Evolutionary conservation across 768 basidiomycete species (phyloP).

Genomic region (Macrolepiota dolichaula): DNA sequence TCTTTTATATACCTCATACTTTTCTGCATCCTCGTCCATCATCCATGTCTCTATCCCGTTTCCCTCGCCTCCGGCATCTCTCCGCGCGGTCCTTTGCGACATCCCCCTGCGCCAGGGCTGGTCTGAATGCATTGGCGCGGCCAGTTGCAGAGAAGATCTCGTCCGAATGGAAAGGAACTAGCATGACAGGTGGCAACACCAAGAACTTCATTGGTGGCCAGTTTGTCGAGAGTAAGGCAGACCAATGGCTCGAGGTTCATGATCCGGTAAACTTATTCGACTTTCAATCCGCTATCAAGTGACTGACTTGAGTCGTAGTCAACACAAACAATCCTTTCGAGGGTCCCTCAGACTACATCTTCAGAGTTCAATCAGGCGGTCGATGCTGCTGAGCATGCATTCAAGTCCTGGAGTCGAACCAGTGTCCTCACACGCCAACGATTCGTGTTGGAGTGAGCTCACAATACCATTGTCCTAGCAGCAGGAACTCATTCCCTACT

Average conservation of each 20-base stretch:
- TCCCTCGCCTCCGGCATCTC: conserved; percentile 27
- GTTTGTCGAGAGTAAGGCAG: conserved; percentile 78
- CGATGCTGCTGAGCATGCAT: conserved; percentile 79
- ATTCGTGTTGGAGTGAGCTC: conserved; percentile 82
- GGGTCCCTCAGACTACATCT: conserved; percentile 84
- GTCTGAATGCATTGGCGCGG: conserved; percentile 50
- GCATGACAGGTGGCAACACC: conserved; percentile 78
- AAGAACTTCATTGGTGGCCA: conserved; percentile 92
- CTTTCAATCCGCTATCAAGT: background rate
- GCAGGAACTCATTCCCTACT: background rate
- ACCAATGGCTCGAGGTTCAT: conserved; percentile 80
- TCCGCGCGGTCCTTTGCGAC: conserved; percentile 38
- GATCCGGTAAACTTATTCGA: conserved; percentile 65
- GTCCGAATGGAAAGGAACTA: conserved; percentile 83
- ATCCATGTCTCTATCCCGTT: conserved; percentile 29
- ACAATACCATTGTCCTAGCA: background rate
- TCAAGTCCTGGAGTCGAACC: conserved; percentile 84
- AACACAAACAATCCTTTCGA: conserved; percentile 85
- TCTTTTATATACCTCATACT: background rate
- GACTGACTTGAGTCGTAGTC: conserved; percentile 44
- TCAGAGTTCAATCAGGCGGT: conserved; percentile 83
- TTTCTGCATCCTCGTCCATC: conserved; percentile 1
- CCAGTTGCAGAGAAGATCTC: conserved; percentile 69
- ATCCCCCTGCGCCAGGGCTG: conserved; percentile 39
- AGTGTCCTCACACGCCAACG: conserved; percentile 85